Conservation (phyloP, 257 asterid genomes). For the Lavandula angustifolia region DNA sequence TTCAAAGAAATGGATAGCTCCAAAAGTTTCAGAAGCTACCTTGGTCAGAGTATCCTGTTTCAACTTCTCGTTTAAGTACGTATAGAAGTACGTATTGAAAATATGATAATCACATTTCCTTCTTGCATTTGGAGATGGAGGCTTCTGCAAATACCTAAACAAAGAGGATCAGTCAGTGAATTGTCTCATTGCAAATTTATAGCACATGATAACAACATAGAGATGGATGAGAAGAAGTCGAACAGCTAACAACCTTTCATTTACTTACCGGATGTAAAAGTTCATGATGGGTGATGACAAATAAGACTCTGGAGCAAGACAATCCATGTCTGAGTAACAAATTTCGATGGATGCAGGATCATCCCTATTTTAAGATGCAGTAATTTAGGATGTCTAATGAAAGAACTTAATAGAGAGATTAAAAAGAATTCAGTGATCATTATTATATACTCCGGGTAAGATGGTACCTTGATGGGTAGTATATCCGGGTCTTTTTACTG, state of each 20-base stretch:
- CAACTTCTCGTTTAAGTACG: slow-evolving; percentile 46
- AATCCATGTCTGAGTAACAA: slow-evolving; percentile 61
- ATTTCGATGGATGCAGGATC: slow-evolving; percentile 81
- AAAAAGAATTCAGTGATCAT: slow-evolving; percentile 1
- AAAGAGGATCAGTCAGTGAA: slow-evolving; percentile 32
- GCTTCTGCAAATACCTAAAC: slow-evolving; percentile 77
- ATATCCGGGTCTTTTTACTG: slow-evolving; percentile 48
- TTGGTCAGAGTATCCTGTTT: slow-evolving; percentile 58
- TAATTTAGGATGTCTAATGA: slow-evolving; percentile 19
- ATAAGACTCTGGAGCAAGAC: slow-evolving; percentile 78
- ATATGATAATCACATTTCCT: slow-evolving; percentile 54
- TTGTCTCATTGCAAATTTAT: slow-evolving; percentile 28
- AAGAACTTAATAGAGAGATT: slow-evolving; percentile 16
- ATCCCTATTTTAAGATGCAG: slow-evolving; percentile 54
- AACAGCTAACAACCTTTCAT: slow-evolving; percentile 14
- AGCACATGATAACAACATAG: slow-evolving; percentile 15
- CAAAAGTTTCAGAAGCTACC: slow-evolving; percentile 50
- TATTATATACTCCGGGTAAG: slow-evolving; percentile 21
- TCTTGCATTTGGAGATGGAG: slow-evolving; percentile 35
- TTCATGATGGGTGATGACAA: slow-evolving; percentile 86
- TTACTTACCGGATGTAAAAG: slow-evolving; percentile 81
- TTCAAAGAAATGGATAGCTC: slow-evolving; percentile 17
- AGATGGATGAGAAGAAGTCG: slow-evolving; percentile 1
- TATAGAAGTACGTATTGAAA: slow-evolving; percentile 83
- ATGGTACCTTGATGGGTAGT: slow-evolving; percentile 84